These are phyloP conservation scores for Talinum fruticosum DNA, from an alignment of 148 eudicot genomes.

Conservation along the genomic window DNA sequence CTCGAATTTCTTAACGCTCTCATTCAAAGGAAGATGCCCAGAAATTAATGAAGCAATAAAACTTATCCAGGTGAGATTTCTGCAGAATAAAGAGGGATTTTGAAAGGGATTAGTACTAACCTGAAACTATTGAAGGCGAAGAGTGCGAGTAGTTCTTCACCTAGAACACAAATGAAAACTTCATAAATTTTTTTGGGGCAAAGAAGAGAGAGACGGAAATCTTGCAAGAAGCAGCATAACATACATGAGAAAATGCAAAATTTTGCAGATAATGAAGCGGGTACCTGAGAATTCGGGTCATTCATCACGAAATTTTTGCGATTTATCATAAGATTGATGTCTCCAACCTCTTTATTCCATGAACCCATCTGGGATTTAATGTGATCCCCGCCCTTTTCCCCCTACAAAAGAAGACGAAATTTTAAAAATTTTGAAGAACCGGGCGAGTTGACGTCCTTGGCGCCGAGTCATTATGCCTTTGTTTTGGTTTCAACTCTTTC, in stretches of 20 bases:
- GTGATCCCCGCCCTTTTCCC: not conserved
- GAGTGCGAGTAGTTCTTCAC: conserved; percentile 4
- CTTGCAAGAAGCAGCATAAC: not conserved
- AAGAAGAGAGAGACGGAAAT: not conserved
- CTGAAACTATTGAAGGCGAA: conserved; percentile 18
- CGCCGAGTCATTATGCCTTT: not conserved
- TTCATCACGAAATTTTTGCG: not conserved
- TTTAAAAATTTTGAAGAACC: not conserved
- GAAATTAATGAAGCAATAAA: not conserved
- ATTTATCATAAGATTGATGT: not conserved
- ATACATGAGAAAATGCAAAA: not conserved
- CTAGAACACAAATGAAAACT: conserved; percentile 12
- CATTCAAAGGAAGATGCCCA: not conserved
- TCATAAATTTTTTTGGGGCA: not conserved
- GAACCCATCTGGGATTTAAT: not conserved
- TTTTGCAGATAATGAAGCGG: not conserved
- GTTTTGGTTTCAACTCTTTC: not conserved
- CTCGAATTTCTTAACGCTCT: not conserved
- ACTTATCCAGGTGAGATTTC: not conserved
- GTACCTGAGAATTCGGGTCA: conserved; percentile 19
- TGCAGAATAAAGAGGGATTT: not conserved
- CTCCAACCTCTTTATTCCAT: not conserved
- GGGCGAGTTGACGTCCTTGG: not conserved
- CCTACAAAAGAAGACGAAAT: not conserved
- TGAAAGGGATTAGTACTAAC: not conserved